Percentiles rank a stretch among this genome's conserved stretches.
Evolutionary conservation across 176 grass and related monocot species (phyloP).

Genomic region (Eragrostis curvula): DNA sequence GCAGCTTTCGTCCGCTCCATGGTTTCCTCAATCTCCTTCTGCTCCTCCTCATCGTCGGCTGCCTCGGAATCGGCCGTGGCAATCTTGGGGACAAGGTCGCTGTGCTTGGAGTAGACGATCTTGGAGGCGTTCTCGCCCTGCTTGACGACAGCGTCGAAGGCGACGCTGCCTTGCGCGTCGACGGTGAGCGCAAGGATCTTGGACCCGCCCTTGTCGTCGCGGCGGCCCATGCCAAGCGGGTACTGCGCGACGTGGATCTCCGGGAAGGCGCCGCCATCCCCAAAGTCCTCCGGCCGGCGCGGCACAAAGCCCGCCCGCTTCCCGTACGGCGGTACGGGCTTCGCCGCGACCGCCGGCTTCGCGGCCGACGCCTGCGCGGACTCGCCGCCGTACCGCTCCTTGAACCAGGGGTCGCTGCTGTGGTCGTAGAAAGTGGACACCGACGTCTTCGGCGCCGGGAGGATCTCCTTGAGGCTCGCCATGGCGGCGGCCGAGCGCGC

Average conservation of each 20-base stretch:
- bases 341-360: constrained; percentile 37
- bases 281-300: constrained; percentile 77
- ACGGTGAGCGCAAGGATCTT: constrained; percentile 93
- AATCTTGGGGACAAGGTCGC: constrained; percentile 85
- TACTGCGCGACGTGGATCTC: constrained; percentile 95
- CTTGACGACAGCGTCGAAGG: constrained; percentile 96
- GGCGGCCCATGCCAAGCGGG: constrained; percentile 88
- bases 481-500: constrained; percentile 37
- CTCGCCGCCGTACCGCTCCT: constrained; percentile 78
- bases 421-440: constrained; percentile 78
- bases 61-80: constrained; percentile 49
- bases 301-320: constrained; percentile 82
- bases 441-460: constrained; percentile 63
- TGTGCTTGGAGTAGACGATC: constrained; percentile 95
- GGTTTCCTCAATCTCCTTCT: constrained; percentile 82
- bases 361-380: constrained; percentile 9
- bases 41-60: constrained; percentile 59
- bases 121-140: constrained; percentile 92
- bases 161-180: constrained; percentile 78
- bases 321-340: constrained; percentile 66
- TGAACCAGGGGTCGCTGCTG: constrained; percentile 92
- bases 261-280: constrained; percentile 88
- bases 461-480: constrained; percentile 77
- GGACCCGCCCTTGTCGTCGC: constrained; percentile 81
- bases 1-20: constrained; percentile 70